Evolutionary conservation across 2,329 filamentous ascomycete species (phyloP).

Genomic region (Sphaerulina musiva): DNA sequence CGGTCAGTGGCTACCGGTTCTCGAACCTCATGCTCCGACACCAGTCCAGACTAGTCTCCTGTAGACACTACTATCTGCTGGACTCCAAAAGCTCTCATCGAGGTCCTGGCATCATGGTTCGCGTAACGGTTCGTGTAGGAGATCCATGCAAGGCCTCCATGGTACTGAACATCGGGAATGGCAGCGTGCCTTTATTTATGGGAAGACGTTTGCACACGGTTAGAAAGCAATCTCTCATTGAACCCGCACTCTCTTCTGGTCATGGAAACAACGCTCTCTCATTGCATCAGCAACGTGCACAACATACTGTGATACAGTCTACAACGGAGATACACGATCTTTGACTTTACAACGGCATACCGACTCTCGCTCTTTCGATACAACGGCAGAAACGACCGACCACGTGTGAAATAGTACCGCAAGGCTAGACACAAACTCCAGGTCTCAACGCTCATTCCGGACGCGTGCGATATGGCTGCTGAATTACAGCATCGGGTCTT

Average conservation of each 20-base stretch:
- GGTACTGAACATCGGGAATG: conserved; percentile 7
- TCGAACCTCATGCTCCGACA: background rate
- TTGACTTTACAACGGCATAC: conserved; percentile 4
- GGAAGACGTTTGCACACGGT: conserved; percentile 6
- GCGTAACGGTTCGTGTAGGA: conserved; percentile 3
- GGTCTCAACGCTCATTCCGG: background rate
- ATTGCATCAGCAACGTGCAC: background rate
- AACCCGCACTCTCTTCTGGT: conserved; percentile 3
- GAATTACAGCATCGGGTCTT: conserved; percentile 38
- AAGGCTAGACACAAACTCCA: background rate
- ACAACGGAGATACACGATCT: background rate
- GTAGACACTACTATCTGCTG: background rate
- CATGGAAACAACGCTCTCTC: background rate
- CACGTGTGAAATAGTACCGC: conserved; percentile 1
- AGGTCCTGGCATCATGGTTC: conserved; percentile 1
- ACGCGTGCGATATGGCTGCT: background rate
- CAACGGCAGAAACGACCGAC: conserved; percentile 3
- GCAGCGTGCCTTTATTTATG: conserved; percentile 5
- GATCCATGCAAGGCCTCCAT: background rate
- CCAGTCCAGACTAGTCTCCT: conserved; percentile 5
- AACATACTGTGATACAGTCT: background rate
- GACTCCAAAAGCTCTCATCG: background rate
- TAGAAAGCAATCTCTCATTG: conserved; percentile 5
- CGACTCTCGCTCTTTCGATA: background rate
- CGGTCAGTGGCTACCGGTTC: background rate